These are phyloP conservation scores for Tuctoria greenei DNA, from an alignment of 176 grass and related monocot species.

Conservation along the genomic window DNA sequence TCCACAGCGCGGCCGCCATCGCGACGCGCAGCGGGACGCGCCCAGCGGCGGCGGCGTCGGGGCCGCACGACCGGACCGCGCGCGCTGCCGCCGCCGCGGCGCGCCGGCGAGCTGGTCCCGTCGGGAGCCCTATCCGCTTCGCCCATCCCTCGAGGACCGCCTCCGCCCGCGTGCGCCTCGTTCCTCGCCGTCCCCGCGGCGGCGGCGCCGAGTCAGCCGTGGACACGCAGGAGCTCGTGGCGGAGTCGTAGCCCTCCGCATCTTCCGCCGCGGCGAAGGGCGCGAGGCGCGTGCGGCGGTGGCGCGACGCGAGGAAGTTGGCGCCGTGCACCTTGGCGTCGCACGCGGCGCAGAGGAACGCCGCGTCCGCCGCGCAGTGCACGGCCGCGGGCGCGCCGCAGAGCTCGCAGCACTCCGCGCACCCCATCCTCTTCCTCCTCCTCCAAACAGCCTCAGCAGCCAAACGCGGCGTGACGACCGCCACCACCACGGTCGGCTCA, in stretches of 20 bases:
- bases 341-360: conserved; percentile 64
- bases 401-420: conserved; percentile 42
- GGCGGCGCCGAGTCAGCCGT: conserved; percentile 36
- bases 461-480: too few species aligned
- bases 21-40: conserved; percentile 35
- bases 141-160: conserved; percentile 47
- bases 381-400: conserved; percentile 49
- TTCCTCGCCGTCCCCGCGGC: background rate
- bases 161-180: conserved; percentile 17
- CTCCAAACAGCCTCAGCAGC: background rate
- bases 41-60: background rate
- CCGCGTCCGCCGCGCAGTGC: conserved; percentile 76
- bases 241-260: background rate
- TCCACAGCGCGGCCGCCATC: conserved; percentile 48
- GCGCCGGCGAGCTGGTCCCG: background rate
- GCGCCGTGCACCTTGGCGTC: conserved; percentile 85
- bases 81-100: background rate
- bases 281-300: conserved; percentile 44
- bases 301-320: conserved; percentile 79
- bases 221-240: conserved; percentile 18
- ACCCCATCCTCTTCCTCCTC: background rate
- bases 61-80: conserved; percentile 4
- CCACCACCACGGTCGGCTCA: too few species aligned
- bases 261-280: background rate
- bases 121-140: conserved; percentile 25